phyloP scores from a whole-genome alignment of 2,329 filamentous ascomycete species.

The Tolypocladium inflatum region DNA sequence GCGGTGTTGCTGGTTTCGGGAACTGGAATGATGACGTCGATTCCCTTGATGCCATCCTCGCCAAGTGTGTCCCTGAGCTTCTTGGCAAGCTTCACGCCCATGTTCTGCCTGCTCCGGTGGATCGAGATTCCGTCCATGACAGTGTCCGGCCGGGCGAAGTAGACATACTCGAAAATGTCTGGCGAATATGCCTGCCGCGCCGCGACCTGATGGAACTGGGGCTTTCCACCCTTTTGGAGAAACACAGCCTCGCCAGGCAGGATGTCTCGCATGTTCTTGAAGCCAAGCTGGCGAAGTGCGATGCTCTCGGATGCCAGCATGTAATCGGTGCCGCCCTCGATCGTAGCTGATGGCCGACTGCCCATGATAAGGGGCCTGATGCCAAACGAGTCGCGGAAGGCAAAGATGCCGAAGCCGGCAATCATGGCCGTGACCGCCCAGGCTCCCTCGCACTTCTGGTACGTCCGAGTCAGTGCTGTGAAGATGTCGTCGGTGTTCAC shows the following conservation, averaged over 20 bases:
- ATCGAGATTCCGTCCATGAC: constrained; percentile 84
- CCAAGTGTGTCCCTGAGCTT: constrained; percentile 60
- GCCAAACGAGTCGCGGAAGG: constrained; percentile 52
- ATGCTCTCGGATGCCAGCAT: constrained; percentile 88
- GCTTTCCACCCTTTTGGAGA: constrained; percentile 65
- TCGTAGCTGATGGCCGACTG: constrained; percentile 55
- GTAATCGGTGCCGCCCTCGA: constrained; percentile 63
- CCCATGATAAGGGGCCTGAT: constrained; percentile 78
- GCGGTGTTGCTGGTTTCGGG: constrained; percentile 67
- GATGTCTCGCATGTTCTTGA: constrained; percentile 66
- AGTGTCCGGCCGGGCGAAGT: constrained; percentile 75
- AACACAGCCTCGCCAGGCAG: constrained; percentile 79
- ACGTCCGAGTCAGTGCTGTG: constrained; percentile 60
- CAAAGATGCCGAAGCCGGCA: constrained; percentile 70
- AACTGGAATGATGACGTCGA: constrained; percentile 79
- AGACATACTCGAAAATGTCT: constrained; percentile 75
- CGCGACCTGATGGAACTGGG: constrained; percentile 68
- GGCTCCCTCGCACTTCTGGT: constrained; percentile 61
- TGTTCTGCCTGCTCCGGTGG: constrained; percentile 72
- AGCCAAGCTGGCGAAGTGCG: constrained; percentile 72
- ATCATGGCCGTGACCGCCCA: constrained; percentile 79
- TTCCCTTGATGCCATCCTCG: constrained; percentile 59
- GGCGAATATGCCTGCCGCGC: constrained; percentile 62
- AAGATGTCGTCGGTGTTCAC: constrained; percentile 74
- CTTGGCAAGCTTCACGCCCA: constrained; percentile 74